phyloP scores from a whole-genome alignment of 83 land plant species.

The Isoetes engelmannii region DNA sequence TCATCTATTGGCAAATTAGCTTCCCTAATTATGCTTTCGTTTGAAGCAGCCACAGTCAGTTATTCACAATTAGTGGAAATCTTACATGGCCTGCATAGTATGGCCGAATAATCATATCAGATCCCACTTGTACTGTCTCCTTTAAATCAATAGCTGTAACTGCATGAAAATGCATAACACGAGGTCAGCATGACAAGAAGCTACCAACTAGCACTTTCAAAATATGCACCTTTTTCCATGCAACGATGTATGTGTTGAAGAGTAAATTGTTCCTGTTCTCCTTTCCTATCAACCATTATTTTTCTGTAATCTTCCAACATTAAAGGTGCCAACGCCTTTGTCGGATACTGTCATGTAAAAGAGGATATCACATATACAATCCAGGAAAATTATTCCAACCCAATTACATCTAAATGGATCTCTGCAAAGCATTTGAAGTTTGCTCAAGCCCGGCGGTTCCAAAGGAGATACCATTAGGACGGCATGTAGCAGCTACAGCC shows the following conservation, averaged over 20 bases:
- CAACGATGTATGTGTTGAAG: constrained; percentile 63
- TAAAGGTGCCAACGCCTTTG: constrained; percentile 88
- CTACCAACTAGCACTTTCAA: constrained; percentile 2
- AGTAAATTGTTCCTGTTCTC: constrained; percentile 81
- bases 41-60: neutral
- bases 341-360: constrained; percentile 65
- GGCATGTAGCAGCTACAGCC: too few relatives aligned
- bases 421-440: neutral
- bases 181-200: neutral
- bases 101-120: constrained; percentile 86
- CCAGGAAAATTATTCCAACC: neutral
- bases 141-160: constrained; percentile 84
- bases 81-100: constrained; percentile 99
- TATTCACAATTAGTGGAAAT: neutral
- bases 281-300: constrained; percentile 78
- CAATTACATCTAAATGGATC: neutral
- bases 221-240: constrained; percentile 74
- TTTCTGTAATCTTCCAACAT: constrained; percentile 95
- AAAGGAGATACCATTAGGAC: neutral
- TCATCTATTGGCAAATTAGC: too few relatives aligned
- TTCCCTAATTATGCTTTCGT: neutral
- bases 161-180: constrained; percentile 27
- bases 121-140: constrained; percentile 74
- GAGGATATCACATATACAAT: neutral
- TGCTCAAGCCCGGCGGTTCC: neutral